Percentiles rank a stretch among this genome's conserved stretches.
Evolutionary conservation across 345 rosid genomes (phyloP).

Genomic region (Clarkia xantiana): DNA sequence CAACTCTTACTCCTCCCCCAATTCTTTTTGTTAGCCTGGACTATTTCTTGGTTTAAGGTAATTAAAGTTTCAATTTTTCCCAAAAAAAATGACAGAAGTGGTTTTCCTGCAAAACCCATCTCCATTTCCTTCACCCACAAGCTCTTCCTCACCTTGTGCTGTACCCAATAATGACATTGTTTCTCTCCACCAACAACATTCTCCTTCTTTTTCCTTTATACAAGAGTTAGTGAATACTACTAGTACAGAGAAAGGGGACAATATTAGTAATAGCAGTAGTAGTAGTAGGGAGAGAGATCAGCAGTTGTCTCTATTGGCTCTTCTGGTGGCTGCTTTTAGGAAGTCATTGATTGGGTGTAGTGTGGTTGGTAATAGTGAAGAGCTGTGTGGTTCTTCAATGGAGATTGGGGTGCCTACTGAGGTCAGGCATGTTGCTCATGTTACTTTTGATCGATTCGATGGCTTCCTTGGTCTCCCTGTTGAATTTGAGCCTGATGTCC

Average conservation of each 20-base stretch:
- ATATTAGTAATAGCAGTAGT: slow-evolving; percentile 12
- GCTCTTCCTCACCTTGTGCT: slow-evolving; percentile 46
- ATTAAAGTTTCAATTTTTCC: no score
- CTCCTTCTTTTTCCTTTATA: background rate
- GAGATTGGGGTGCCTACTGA: slow-evolving; percentile 93
- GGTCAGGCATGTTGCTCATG: slow-evolving; percentile 96
- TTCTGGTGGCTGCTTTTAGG: slow-evolving; percentile 59
- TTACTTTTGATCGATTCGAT: slow-evolving; percentile 91
- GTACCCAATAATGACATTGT: slow-evolving; percentile 26
- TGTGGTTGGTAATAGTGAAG: slow-evolving; percentile 20
- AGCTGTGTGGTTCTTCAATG: slow-evolving; percentile 44
- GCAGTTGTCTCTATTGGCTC: slow-evolving; percentile 38
- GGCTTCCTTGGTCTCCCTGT: slow-evolving; percentile 97
- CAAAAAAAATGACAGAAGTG: slow-evolving; percentile 51
- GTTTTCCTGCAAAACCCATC: slow-evolving; percentile 32
- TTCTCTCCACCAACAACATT: slow-evolving; percentile 16
- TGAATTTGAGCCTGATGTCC: slow-evolving; percentile 97
- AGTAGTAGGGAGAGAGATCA: slow-evolving; percentile 34
- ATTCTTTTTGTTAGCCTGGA: background rate
- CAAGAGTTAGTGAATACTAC: slow-evolving; percentile 3
- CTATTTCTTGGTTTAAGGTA: no score
- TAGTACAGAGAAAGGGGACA: slow-evolving; percentile 9
- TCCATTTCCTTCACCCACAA: slow-evolving; percentile 85
- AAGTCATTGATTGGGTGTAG: slow-evolving; percentile 71
- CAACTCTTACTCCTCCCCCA: slow-evolving; percentile 34